A percentile compares a stretch with the other conserved stretches of the same genome.
Conservation (phyloP, 2,329 filamentous ascomycete genomes). For the Alternaria novae-zelandiae region DNA sequence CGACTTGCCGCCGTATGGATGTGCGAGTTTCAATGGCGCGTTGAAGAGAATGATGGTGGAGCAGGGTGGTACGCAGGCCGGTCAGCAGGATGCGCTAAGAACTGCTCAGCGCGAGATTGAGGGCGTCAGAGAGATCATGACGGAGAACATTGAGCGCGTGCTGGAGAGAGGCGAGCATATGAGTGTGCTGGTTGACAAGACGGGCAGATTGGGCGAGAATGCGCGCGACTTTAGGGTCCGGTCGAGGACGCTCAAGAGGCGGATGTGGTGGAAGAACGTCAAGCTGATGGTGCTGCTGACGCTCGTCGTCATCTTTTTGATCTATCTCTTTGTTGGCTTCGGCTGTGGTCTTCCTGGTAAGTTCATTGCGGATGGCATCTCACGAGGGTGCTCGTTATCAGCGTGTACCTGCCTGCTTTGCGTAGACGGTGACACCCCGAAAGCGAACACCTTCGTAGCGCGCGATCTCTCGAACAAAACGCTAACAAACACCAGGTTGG, state of each 20-base stretch:
- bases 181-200: constrained; percentile 94
- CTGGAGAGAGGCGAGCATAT: constrained; percentile 89
- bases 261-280: constrained; percentile 99
- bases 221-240: constrained; percentile 89
- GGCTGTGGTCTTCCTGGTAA: constrained; percentile 70
- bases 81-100: constrained; percentile 77
- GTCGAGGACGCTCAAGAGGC: constrained; percentile 82
- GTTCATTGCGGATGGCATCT: constrained; percentile 3
- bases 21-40: constrained; percentile 82
- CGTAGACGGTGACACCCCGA: background rate
- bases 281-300: constrained; percentile 85
- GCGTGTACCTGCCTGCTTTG: background rate
- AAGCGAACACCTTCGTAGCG: background rate
- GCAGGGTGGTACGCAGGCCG: constrained; percentile 77
- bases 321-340: constrained; percentile 75
- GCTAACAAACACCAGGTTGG: constrained; percentile 43
- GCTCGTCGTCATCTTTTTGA: constrained; percentile 74
- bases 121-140: constrained; percentile 91
- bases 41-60: constrained; percentile 81
- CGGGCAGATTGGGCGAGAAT: constrained; percentile 85
- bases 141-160: constrained; percentile 89
- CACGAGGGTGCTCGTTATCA: background rate
- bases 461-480: background rate
- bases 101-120: constrained; percentile 91
- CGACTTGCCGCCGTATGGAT: constrained; percentile 85